Conservation (phyloP, 2,329 filamentous ascomycete genomes). For the Diaporthe citrichinensis region DNA sequence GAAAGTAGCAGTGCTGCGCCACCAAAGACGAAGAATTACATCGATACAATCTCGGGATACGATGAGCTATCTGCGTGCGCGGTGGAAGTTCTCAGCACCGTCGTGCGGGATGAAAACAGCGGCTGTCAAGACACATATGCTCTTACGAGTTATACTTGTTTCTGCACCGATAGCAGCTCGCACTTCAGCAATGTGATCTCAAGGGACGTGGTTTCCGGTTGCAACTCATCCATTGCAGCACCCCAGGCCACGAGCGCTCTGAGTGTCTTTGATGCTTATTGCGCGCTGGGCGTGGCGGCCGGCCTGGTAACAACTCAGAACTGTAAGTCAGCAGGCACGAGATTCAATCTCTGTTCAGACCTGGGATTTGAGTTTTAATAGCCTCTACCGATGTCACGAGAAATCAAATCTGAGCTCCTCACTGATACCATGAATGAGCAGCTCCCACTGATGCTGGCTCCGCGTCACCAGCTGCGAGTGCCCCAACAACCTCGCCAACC, state of each 20-base stretch:
- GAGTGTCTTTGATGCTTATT: constrained; percentile 28
- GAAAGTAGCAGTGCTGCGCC: neutral
- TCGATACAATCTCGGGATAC: constrained; percentile 36
- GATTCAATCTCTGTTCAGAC: too few relatives aligned
- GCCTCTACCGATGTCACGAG: neutral
- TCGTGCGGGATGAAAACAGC: constrained; percentile 41
- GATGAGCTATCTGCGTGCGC: neutral
- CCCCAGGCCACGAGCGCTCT: constrained; percentile 30
- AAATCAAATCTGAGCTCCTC: neutral
- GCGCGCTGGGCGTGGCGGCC: constrained; percentile 27
- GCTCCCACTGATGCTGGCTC: neutral
- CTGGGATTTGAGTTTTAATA: too few relatives aligned
- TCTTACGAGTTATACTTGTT: constrained; percentile 43
- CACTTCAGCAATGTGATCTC: constrained; percentile 40
- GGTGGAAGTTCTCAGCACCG: constrained; percentile 34
- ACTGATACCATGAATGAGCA: neutral
- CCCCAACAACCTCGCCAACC: neutral
- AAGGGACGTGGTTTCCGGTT: constrained; percentile 22
- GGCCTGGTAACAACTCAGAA: neutral
- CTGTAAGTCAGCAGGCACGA: neutral
- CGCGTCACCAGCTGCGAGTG: constrained; percentile 1
- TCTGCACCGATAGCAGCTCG: constrained; percentile 42
- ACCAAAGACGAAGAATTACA: constrained; percentile 23
- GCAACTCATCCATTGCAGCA: neutral
- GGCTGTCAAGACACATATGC: constrained; percentile 42